Percentiles rank a stretch among this genome's conserved stretches.
Conservation (phyloP, 306 rosid species). For the Prunus campanulata region DNA sequence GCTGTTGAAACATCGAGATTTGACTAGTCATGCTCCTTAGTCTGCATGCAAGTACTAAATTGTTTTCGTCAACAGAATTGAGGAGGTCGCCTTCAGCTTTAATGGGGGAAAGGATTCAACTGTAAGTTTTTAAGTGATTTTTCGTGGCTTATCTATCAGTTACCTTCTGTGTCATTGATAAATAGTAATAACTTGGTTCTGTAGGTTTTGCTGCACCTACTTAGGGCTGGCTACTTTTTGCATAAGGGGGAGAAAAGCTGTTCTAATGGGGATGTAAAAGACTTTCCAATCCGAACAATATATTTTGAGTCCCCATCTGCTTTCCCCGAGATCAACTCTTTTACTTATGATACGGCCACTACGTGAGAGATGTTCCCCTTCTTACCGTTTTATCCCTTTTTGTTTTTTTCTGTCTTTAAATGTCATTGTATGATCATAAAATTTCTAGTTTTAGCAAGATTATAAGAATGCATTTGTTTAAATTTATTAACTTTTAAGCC, state of each 20-base stretch:
- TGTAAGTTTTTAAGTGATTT: constrained; percentile 45
- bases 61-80: constrained; percentile 53
- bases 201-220: constrained; percentile 90
- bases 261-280: constrained; percentile 48
- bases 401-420: constrained; percentile 9
- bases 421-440: constrained; percentile 8
- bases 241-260: constrained; percentile 58
- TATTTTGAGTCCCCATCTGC: constrained; percentile 81
- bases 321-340: constrained; percentile 81
- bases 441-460: constrained; percentile 7
- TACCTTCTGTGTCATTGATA: constrained; percentile 20
- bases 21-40: not conserved
- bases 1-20: not conserved
- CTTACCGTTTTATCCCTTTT: constrained; percentile 15
- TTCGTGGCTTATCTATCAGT: constrained; percentile 19
- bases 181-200: constrained; percentile 28
- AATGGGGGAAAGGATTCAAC: constrained; percentile 99
- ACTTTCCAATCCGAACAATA: constrained; percentile 80
- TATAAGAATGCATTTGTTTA: not conserved
- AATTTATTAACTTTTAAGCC: not conserved
- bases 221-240: constrained; percentile 89
- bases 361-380: constrained; percentile 51
- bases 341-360: constrained; percentile 71
- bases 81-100: constrained; percentile 94
- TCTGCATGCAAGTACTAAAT: constrained; percentile 12